Evolutionary conservation across 257 asterid genomes (phyloP), one percentile per base, ranked within the genome.

Genomic region (Henckelia pumila): DNA sequence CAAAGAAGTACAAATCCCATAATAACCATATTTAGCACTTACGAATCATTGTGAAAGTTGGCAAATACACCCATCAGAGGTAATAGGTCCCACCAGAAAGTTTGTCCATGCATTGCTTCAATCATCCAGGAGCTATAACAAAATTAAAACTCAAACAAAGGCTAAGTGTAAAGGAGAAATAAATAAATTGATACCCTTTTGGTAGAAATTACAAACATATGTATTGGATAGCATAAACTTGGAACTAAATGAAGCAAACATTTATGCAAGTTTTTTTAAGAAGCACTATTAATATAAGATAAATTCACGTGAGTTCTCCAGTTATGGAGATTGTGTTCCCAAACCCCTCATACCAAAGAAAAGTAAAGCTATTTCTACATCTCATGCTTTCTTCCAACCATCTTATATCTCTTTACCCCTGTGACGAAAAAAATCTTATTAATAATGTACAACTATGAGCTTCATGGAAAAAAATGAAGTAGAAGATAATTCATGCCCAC

Each of bases 51-150:
- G 44, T 59, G 81, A 61, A 93, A 90, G 75, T 79, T 85, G 65
- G 85, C 78, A 80, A 93, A 92, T 69, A 73, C 88, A 50, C 97
- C n/a, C 97, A 75, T 86, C 95, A 68, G 86, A 71, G 59, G 99
- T 96, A 76, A 93, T 77, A 61, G 85, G 84, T 63, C 99, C 97
- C 78, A 80, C 88, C 78, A 93, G 82, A 80, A 93, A 93, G 79
- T 93, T 93, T 61, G 93, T 84, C n/a, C 97, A 93, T 63, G 90
- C 84, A 28, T 93, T 93, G 89, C 99, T 93, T 73, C 81, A 85
- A 69, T 70, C 67, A 85, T 74, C 67, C 5, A 83, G 73, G 63
- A 77, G 52, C n/a, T n/a, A n/a, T n/a, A n/a, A n/a, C n/a, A n/a
- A n/a, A n/a, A n/a, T n/a, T n/a, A n/a, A n/a, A n/a, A n/a, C n/a